Conservation (phyloP, 2,329 filamentous ascomycete species). For the Chaetoscypha palmicola region DNA sequence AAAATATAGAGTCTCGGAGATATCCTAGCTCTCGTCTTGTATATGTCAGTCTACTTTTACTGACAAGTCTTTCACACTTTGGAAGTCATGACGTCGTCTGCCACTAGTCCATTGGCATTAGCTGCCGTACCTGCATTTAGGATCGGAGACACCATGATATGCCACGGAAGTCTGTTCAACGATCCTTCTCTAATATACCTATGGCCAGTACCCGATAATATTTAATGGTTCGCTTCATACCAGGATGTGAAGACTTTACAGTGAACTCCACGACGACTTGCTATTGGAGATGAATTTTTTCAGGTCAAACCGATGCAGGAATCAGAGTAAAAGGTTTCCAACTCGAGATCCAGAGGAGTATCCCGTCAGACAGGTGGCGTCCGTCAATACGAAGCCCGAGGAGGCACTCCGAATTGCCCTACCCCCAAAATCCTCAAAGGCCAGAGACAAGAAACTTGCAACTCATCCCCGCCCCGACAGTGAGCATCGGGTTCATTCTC, state of each 20-base stretch:
- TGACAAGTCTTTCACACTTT: no score
- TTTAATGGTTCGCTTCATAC: background rate
- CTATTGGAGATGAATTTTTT: background rate
- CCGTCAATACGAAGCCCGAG: background rate
- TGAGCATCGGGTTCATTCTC: background rate
- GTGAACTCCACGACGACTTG: no score
- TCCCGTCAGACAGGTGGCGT: background rate
- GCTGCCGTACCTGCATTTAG: no score
- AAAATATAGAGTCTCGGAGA: no score
- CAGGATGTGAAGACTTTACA: no score
- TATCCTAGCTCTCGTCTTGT: no score
- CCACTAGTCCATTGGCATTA: no score
- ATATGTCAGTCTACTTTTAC: no score
- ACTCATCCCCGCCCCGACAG: no score
- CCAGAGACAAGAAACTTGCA: background rate
- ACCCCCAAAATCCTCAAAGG: background rate
- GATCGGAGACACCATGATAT: background rate
- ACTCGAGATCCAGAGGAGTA: background rate
- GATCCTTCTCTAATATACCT: background rate
- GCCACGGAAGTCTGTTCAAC: background rate
- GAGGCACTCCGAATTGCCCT: background rate
- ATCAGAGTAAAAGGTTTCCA: background rate
- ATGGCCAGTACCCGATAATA: background rate
- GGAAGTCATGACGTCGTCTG: no score
- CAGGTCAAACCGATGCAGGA: background rate